Evolutionary conservation across 129 eudicot species (phyloP).

Genomic region (Chrysanthemum seticuspe): DNA sequence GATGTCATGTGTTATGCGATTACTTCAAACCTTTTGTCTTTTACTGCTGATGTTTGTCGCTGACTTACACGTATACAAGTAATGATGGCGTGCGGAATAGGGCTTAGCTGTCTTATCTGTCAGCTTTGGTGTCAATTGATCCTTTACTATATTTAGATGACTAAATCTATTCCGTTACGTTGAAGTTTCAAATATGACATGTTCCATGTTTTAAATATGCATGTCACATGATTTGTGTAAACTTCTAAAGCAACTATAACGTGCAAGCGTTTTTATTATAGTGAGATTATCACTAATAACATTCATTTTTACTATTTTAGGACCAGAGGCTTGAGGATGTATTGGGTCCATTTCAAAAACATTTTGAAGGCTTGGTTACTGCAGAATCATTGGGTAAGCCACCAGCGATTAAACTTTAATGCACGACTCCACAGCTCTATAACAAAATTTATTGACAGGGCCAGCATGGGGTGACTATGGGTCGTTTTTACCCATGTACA

Average conservation of each 20-base stretch:
- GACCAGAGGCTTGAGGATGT: conserved; percentile 70
- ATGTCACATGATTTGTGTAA: conserved; percentile 11
- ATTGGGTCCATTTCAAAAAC: conserved; percentile 81
- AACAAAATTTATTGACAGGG: conserved; percentile 55
- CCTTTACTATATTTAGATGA: conserved; percentile 2
- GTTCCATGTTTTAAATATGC: too few species aligned
- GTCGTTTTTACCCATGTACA: conserved; percentile 71
- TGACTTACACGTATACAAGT: neutral
- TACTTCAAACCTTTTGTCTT: neutral
- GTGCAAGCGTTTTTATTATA: neutral
- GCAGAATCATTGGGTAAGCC: conserved; percentile 74
- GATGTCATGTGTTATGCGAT: conserved; percentile 2
- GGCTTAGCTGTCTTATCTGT: conserved; percentile 5
- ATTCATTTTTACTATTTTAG: conserved; percentile 42
- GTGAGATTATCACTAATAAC: conserved; percentile 6
- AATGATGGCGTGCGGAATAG: conserved; percentile 7
- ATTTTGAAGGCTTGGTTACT: conserved; percentile 67
- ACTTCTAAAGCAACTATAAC: conserved; percentile 6
- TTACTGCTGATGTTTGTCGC: conserved; percentile 5
- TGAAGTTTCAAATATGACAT: neutral
- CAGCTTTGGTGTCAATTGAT: conserved; percentile 6
- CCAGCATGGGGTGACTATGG: conserved; percentile 82
- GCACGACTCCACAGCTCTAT: conserved; percentile 20
- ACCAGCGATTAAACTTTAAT: conserved; percentile 21
- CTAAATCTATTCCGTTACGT: neutral